Evolutionary conservation across 331 rosid species (phyloP), one percentile per base, ranked within the genome.

Genomic region (Quercus tomentella): DNA sequence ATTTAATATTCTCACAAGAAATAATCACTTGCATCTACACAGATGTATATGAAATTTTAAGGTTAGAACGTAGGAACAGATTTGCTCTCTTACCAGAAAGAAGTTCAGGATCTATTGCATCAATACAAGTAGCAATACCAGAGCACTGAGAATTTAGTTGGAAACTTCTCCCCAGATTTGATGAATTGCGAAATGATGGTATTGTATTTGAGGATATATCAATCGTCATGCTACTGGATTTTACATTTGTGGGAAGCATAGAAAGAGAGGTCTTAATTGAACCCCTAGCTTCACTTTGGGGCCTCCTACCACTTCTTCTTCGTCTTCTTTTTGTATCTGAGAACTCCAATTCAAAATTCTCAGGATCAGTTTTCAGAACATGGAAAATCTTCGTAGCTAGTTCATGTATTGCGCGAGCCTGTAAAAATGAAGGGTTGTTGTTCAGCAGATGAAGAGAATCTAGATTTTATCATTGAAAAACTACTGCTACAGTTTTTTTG

Each of bases 391-490:
- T 85, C 81, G 80, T 84, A 33, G 92, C 89, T 56, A 85, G 70
- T 52, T 90, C 96, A 56, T 78, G 79, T 23, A 92, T 83, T 20
- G 82, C 76, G 35, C 91, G 90, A 67, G 96, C 97, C 97, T 92
- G 76, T 43, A 79, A 68, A 83, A 74, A 74, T 35, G 55, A 82
- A 37, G 22, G 22, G 54, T 26, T 17, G 20, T 20, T 31, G 66
- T 68, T 76, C 30, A 63, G 56, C 72, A 71, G 49, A 56, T 70
- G 45, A 66, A 58, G 52, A n/a, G 75, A 74, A 25, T 56, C 18
- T 74, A 37, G 7, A 17, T 52, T 83, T 67, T 49, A 33, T 26
- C 17, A 30, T n/a, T 23, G 63, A 78, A 61, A 61, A 37, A 22
- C 56, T 30, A 22, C 72, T 31, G 15, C 49, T 43, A 31, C 2